Evolutionary conservation across 164 flowering plant genomes (phyloP), one percentile per base, ranked within the genome.

Genomic region (Nymphaea thermarum): DNA sequence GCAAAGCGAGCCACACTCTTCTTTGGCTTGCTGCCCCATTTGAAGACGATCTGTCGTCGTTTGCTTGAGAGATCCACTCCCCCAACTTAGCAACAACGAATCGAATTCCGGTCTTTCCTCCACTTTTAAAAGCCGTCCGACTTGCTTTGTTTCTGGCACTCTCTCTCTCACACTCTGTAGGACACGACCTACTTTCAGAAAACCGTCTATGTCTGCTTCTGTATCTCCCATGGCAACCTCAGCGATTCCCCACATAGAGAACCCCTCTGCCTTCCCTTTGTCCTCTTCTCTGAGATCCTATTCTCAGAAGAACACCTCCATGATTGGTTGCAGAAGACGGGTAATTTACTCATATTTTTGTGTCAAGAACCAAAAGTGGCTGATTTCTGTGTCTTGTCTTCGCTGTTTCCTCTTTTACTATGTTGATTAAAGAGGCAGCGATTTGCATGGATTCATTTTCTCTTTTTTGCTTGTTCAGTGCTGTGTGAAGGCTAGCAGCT

Each of bases 401-500:
- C 3, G 8, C 57, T 51, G 57, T 15, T 51, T 51, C 57, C 57
- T 8, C 8, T 51, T 51, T 5, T 15, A 51, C 8, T 8, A 3
- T 51, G 57, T 51, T 51, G 57, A 51, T 15, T 51, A 25, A 25
- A 25, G 36, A 25, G 36, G 36, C 36, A 25, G 1, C 36, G 36
- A 25, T 25, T 25, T 25, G 36, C 36, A 25, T 51, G 8, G 57
- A 51, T 51, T 3, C 57, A 51, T 51, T 10, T 51, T 3, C n/a
- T 41, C 18, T 17, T 4, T 12, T 62, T 17, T 62, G 41, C 64
- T 62, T 62, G 42, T 41, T 62, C 64, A 62, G 42, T 41, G 11
- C 64, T 71, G 45, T 71, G 59, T 83, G 65, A 84, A 74, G 73
- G 93, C 89, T 42, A 64, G 65, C 44, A 72, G 67, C 68, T 60